Percentiles rank a stretch among this genome's conserved stretches.
These are phyloP conservation scores for Rutstroemia sp. DNA, from an alignment of 2,329 filamentous ascomycete species.

Conservation along the genomic window DNA sequence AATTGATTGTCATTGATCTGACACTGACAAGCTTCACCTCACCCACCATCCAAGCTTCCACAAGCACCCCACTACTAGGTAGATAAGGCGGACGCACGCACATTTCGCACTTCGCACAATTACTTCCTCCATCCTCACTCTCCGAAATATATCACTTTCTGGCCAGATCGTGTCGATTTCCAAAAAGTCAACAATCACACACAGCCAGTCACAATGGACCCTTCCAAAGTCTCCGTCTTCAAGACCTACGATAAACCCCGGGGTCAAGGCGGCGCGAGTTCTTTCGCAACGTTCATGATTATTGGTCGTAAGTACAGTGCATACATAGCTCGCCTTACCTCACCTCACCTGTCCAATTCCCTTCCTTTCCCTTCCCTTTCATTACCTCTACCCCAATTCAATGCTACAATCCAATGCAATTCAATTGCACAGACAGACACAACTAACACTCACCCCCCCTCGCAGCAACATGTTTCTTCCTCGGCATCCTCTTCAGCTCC, in stretches of 20 bases:
- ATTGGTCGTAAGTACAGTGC: constrained; percentile 70
- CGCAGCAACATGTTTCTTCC: constrained; percentile 87
- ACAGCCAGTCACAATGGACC: constrained; percentile 20
- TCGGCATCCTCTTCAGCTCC: constrained; percentile 82
- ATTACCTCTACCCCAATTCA: constrained; percentile 8
- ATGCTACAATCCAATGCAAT: neutral
- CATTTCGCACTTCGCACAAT: neutral
- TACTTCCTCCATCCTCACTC: neutral
- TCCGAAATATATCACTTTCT: neutral
- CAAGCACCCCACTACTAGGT: no score
- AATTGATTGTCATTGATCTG: no score
- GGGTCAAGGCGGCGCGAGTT: constrained; percentile 41
- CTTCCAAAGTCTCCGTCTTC: constrained; percentile 27
- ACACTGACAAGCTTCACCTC: no score
- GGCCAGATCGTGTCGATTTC: neutral
- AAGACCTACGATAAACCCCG: constrained; percentile 30
- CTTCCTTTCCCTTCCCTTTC: neutral
- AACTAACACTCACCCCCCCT: neutral
- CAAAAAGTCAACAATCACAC: neutral
- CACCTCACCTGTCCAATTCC: neutral
- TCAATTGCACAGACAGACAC: neutral
- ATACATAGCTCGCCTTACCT: neutral
- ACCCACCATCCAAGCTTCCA: no score
- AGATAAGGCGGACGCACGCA: no score
- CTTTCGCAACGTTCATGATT: constrained; percentile 95